Percentiles rank a stretch among this genome's conserved stretches.
phyloP scores from a whole-genome alignment of 306 rosid genomes.

The Boehmeria nivea region DNA sequence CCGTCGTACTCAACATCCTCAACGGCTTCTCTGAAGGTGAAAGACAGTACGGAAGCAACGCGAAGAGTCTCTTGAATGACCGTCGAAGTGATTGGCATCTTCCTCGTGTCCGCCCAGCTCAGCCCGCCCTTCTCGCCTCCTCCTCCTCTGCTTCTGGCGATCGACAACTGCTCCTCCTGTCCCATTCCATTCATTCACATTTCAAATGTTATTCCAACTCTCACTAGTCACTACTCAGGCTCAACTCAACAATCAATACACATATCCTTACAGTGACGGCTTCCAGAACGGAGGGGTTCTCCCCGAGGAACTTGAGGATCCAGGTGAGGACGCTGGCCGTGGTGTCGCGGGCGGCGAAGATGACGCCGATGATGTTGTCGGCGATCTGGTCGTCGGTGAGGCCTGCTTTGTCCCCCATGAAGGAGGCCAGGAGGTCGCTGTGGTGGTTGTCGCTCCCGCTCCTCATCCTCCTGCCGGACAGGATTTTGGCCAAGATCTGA shows the following conservation, averaged over 20 bases:
- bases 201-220: background rate
- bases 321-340: conserved; percentile 95
- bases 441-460: conserved; percentile 36
- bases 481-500: conserved; percentile 64
- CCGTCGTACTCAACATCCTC: conserved; percentile 93
- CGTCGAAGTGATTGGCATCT: conserved; percentile 75
- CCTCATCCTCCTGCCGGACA: conserved; percentile 49
- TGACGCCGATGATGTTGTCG: conserved; percentile 87
- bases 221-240: no score
- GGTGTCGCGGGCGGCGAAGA: conserved; percentile 95
- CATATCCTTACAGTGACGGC: conserved; percentile 83
- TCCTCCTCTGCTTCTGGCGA: conserved; percentile 46
- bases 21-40: conserved; percentile 93
- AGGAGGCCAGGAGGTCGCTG: conserved; percentile 70
- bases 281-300: conserved; percentile 69
- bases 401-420: conserved; percentile 77
- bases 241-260: background rate
- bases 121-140: conserved; percentile 44
- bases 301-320: conserved; percentile 80
- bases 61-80: conserved; percentile 94
- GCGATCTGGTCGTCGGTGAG: conserved; percentile 87
- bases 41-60: conserved; percentile 82
- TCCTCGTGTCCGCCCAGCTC: conserved; percentile 73
- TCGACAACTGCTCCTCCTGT: conserved; percentile 76
- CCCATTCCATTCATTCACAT: background rate